Evolutionary conservation across 202 grass and related monocot species (phyloP).

Genomic region (Setaria viridis): DNA sequence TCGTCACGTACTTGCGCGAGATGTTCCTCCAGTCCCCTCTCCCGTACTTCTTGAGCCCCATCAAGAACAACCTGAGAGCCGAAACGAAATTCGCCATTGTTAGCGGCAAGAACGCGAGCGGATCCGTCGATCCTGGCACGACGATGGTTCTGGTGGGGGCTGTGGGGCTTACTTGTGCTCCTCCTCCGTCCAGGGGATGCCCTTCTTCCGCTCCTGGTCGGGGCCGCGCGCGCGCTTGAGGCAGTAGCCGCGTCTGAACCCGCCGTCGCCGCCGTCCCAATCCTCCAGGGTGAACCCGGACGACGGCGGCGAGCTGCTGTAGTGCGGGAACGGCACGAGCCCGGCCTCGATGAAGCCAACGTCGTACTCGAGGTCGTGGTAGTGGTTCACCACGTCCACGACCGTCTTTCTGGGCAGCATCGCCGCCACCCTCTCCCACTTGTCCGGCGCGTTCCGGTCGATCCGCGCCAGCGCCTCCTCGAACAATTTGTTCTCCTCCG

Average conservation of each 20-base stretch:
- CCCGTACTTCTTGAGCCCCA: constrained; percentile 92
- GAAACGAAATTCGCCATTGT: constrained; percentile 13
- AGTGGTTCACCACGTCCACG: constrained; percentile 76
- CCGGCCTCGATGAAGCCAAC: constrained; percentile 78
- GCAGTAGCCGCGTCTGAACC: constrained; percentile 55
- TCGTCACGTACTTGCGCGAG: constrained; percentile 87
- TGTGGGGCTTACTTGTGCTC: constrained; percentile 68
- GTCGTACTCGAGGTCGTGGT: constrained; percentile 77
- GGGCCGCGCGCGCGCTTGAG: constrained; percentile 52
- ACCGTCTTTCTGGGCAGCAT: constrained; percentile 69
- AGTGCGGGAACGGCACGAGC: constrained; percentile 75
- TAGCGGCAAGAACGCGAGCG: background rate
- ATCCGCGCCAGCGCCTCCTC: constrained; percentile 76
- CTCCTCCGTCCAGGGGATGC: constrained; percentile 92
- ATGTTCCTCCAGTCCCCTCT: constrained; percentile 95
- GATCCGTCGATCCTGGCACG: background rate
- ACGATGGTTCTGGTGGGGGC: background rate
- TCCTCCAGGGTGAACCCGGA: constrained; percentile 61
- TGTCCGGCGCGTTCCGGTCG: constrained; percentile 67
- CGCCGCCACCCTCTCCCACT: constrained; percentile 82
- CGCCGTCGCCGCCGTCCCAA: constrained; percentile 61
- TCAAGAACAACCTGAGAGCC: constrained; percentile 67
- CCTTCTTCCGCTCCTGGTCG: constrained; percentile 95
- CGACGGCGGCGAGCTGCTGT: constrained; percentile 48
- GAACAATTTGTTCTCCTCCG: constrained; percentile 86